Conservation (phyloP, 202 grass and related monocot genomes). For the Eragrostis tef region DNA sequence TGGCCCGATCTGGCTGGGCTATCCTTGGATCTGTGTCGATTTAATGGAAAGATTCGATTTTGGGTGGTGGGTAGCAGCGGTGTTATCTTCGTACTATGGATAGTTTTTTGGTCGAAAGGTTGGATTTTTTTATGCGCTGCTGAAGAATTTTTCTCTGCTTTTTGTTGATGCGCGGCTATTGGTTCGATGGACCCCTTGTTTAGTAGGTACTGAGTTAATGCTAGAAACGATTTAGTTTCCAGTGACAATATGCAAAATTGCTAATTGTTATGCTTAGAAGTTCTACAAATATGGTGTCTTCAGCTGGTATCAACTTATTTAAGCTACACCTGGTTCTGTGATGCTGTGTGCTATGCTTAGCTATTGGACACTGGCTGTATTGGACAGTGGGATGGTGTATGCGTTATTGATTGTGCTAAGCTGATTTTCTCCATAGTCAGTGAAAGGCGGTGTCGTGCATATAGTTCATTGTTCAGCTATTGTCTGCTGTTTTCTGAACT, state of each 20-base stretch:
- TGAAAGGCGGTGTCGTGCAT: neutral
- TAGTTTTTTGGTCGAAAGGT: neutral
- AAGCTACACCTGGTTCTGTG: neutral
- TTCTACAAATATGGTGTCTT: neutral
- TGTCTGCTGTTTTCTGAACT: neutral
- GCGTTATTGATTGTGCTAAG: neutral
- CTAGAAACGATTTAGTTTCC: neutral
- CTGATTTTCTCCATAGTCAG: neutral
- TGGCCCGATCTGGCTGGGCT: neutral
- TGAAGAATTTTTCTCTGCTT: neutral
- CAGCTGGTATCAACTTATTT: neutral
- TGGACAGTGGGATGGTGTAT: neutral
- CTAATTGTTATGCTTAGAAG: neutral
- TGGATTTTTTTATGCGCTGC: neutral
- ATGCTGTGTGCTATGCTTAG: neutral
- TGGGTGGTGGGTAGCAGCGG: neutral
- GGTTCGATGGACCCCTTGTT: neutral
- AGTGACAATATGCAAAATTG: neutral
- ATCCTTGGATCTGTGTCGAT: conserved; percentile 32
- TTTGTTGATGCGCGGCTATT: neutral
- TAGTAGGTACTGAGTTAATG: neutral
- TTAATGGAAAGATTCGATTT: neutral
- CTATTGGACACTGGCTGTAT: neutral
- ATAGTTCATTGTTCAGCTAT: neutral
- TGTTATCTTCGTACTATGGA: neutral